These are phyloP conservation scores for Aureobasidium melanogenum DNA, from an alignment of 2,329 filamentous ascomycete genomes.

Conservation along the genomic window DNA sequence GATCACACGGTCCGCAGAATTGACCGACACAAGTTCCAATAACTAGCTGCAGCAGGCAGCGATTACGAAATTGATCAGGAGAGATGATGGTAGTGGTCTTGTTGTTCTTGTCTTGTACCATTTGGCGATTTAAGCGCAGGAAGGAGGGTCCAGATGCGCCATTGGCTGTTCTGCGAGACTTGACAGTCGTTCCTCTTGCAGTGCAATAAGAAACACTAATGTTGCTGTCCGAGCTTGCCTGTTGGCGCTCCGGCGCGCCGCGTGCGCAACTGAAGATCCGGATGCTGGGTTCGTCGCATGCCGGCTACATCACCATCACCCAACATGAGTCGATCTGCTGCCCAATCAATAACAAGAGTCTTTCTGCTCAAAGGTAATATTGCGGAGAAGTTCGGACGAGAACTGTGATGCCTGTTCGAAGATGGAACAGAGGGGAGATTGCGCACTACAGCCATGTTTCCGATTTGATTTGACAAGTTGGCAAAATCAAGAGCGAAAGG, in stretches of 20 bases:
- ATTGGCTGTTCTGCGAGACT: neutral
- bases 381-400: neutral
- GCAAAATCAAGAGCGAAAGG: neutral
- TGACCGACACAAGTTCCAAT: neutral
- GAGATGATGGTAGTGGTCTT: no score
- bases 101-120: neutral
- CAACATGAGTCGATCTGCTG: neutral
- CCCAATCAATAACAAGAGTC: neutral
- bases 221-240: neutral
- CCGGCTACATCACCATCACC: neutral
- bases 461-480: neutral
- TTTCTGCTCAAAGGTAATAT: neutral
- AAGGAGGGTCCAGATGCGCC: neutral
- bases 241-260: neutral
- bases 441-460: neutral
- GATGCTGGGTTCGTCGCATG: neutral
- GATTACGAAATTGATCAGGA: neutral
- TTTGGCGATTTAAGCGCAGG: neutral
- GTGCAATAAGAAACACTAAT: neutral
- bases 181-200: neutral
- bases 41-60: neutral
- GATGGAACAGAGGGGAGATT: neutral
- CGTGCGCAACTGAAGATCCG: neutral
- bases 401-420: neutral
- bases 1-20: neutral